Evolutionary conservation across 495 filamentous ascomycete genomes (phyloP), one percentile per base, ranked within the genome.

Genomic region (Neurospora intermedia): DNA sequence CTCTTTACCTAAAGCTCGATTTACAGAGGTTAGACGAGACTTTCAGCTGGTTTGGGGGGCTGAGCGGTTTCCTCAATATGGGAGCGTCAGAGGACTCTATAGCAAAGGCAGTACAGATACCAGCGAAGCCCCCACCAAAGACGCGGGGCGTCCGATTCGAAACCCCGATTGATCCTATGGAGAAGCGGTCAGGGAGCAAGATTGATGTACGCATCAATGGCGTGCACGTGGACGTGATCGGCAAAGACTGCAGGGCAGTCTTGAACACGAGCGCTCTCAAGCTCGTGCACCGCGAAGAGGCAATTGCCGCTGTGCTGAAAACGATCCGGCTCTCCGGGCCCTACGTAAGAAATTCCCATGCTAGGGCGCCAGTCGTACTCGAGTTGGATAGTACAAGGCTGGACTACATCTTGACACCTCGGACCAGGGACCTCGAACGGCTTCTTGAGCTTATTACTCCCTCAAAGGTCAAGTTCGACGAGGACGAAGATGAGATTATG

Each of bases 61-160:
- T 99, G 23, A 98, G 95, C 78, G 93, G 93, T 74, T 91, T 99
- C 62, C 82, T 99, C 41, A 95, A 94, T 74, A 87, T 97, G 74
- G 90, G 94, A 70, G 93, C 88, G 31, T 94, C 92, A 2, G 90
- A 89, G 72, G 85, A 88, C 10, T 90, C 54, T 0, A 27, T 31
- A 66, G 54, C 90, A 0, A 84, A 87, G 39, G 84, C 85, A 3
- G 76, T 76, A 23, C 81, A 82, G 18, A 75, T 46, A 45, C 82
- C 82, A 23, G 73, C 80, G 5, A 87, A 83, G 71, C 46, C 80
- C 35, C 70, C 75, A 13, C 79, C 75, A 46, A 84, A 82, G 75
- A 75, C 84, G 16, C 87, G 88, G 31, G 91, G 91, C 23, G 94
- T 98, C 18, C 90, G 89, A 70, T 96, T 97, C 74, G 91, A 93